Evolutionary conservation across 192 early-diverging fungal genomes (phyloP), one percentile per base, ranked within the genome.

Genomic region (Endogone sp.): DNA sequence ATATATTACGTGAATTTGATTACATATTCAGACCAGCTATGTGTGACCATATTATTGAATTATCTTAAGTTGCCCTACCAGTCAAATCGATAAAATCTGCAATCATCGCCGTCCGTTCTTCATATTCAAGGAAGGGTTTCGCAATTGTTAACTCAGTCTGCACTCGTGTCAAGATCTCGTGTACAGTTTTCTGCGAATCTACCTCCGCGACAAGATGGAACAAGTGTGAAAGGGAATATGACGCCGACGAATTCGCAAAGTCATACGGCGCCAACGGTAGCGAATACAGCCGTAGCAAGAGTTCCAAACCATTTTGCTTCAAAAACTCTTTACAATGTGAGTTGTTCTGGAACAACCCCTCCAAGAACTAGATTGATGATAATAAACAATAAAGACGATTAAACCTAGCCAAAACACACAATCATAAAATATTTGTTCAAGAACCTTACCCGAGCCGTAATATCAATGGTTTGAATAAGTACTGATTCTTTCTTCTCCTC

Each of bases 281-380:
- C 0, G 77, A 73, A 64, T 86, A 91, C 26, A 90, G 85, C 44
- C 83, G 67, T 25, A 93, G 64, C 20, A 96, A 66, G 10, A 88
- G 69, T 22, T 87, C 77, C 6, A 90, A 71, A 6, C 92, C 92
- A n/a, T 81, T 78, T 28, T 76, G 70, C 54, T 86, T 82, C 23
- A 92, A 77, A 64, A 95, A 91, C 29, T 93, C 94, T 37, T 83
- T 82, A n/a, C 82, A 85, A 70, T 93, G 92, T 9, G 82, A 65
- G 23, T 81, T 75, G 67, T 91, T 93, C 63, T 93, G 91, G 71
- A 96, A 94, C 29, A 94, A 79, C 6, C 93, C 93, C 64, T 96
- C 93, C 37, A 94, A 79, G 68, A 96, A 94, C 80, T 87, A 76
- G n/a, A 24, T 29, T 32, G 44, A 54, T 28, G 62, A 61, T 4